Evolutionary conservation across 164 flowering plant genomes (phyloP).

Genomic region (Macadamia tetraphylla): DNA sequence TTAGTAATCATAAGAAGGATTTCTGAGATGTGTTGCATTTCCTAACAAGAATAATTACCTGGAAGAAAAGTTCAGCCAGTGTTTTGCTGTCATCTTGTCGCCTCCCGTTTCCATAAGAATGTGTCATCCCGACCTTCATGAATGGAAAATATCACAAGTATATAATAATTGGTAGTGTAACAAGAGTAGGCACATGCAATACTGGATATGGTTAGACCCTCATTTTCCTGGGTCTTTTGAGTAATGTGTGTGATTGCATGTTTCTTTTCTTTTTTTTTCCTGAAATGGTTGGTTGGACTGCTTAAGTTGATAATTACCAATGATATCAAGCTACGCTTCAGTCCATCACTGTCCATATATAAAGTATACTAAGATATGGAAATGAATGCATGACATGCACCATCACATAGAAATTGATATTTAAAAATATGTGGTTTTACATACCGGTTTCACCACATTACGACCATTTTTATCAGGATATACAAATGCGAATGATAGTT

Average conservation of each 20-base stretch:
- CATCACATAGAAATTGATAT: too few relatives aligned
- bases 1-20: not conserved
- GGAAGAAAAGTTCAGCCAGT: conserved; percentile 67
- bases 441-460: conserved; percentile 64
- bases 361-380: too few relatives aligned
- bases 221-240: not conserved
- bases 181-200: too few relatives aligned
- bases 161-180: not conserved
- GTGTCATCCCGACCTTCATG: conserved; percentile 75
- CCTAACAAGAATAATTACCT: conserved; percentile 35
- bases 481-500: conserved; percentile 89
- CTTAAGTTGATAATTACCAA: too few relatives aligned
- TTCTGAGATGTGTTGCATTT: not conserved
- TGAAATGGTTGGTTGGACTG: not conserved
- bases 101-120: conserved; percentile 58
- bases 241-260: too few relatives aligned
- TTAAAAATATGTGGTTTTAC: not conserved
- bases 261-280: not conserved
- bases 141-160: conserved; percentile 4
- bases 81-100: conserved; percentile 63
- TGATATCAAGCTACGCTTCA: too few relatives aligned
- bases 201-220: not conserved
- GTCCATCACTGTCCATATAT: too few relatives aligned
- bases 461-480: conserved; percentile 89
- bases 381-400: too few relatives aligned